These are phyloP conservation scores for Xylaria scruposa DNA, from an alignment of 495 filamentous ascomycete species.

Conservation along the genomic window DNA sequence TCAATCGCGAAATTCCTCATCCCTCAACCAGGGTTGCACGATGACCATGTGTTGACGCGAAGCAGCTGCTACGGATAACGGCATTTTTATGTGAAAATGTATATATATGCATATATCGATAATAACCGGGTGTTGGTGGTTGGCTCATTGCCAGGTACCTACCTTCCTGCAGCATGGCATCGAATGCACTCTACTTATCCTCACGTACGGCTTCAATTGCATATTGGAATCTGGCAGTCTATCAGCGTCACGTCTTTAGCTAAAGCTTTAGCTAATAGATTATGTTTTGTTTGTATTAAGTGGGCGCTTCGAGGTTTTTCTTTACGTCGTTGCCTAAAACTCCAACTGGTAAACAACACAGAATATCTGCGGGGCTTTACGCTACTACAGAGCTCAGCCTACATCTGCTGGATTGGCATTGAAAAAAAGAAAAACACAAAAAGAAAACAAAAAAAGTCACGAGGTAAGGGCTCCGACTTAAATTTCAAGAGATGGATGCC, in stretches of 20 bases:
- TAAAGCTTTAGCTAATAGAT: neutral
- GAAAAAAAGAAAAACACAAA: no score
- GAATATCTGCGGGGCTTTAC: neutral
- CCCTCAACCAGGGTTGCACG: neutral
- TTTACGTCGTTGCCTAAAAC: slow-evolving; percentile 17
- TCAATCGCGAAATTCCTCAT: neutral
- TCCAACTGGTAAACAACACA: slow-evolving; percentile 1
- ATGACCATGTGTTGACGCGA: neutral
- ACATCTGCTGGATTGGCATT: neutral
- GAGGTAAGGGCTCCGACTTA: neutral
- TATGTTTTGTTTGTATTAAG: neutral
- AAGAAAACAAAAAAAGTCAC: neutral
- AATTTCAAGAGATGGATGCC: slow-evolving; percentile 49
- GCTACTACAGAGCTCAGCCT: neutral
- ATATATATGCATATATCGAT: neutral
- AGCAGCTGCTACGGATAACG: neutral
- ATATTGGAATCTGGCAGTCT: neutral
- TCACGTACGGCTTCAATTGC: neutral
- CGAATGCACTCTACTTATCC: neutral
- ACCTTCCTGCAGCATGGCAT: no score
- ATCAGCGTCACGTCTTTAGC: neutral
- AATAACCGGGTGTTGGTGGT: neutral
- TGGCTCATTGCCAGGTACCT: neutral
- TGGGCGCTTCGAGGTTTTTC: neutral
- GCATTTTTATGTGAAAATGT: neutral